A percentile compares a stretch with the other conserved stretches of the same genome.
These are phyloP conservation scores for Fusarium abutilonis DNA, from an alignment of 2,329 filamentous ascomycete species.

Conservation along the genomic window DNA sequence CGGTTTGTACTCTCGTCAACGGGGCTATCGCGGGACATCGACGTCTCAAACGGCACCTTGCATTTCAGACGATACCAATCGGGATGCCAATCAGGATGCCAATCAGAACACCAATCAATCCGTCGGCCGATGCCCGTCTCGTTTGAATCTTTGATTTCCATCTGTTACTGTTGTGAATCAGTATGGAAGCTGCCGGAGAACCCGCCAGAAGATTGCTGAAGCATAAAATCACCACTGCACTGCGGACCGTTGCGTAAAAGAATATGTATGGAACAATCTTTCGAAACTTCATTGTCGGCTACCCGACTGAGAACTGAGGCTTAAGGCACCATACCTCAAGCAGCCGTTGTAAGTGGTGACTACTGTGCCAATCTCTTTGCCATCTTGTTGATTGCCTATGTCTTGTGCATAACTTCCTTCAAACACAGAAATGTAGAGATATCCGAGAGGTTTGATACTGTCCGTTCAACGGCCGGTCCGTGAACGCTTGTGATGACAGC, in stretches of 20 bases:
- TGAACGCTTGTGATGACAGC: constrained; percentile 24
- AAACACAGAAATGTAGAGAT: constrained; percentile 24
- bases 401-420: constrained; percentile 26
- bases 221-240: constrained; percentile 38
- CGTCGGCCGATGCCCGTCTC: constrained; percentile 24
- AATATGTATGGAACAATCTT: constrained; percentile 37
- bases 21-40: constrained; percentile 42
- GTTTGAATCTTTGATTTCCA: constrained; percentile 37
- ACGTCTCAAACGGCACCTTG: constrained; percentile 47
- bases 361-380: constrained; percentile 30
- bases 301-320: constrained; percentile 29
- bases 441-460: constrained; percentile 22
- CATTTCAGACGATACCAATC: constrained; percentile 45
- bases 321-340: constrained; percentile 26
- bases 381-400: constrained; percentile 41
- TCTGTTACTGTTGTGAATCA: constrained; percentile 32
- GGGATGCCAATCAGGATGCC: constrained; percentile 33
- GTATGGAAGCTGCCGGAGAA: constrained; percentile 34
- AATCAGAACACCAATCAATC: constrained; percentile 37
- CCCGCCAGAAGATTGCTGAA: constrained; percentile 25
- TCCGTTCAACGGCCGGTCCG: constrained; percentile 27
- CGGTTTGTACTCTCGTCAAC: constrained; percentile 40
- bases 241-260: constrained; percentile 32
- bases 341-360: constrained; percentile 26
- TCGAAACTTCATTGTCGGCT: constrained; percentile 37